Conservation (phyloP, 306 rosid species). For the Echinosophora koreensis region DNA sequence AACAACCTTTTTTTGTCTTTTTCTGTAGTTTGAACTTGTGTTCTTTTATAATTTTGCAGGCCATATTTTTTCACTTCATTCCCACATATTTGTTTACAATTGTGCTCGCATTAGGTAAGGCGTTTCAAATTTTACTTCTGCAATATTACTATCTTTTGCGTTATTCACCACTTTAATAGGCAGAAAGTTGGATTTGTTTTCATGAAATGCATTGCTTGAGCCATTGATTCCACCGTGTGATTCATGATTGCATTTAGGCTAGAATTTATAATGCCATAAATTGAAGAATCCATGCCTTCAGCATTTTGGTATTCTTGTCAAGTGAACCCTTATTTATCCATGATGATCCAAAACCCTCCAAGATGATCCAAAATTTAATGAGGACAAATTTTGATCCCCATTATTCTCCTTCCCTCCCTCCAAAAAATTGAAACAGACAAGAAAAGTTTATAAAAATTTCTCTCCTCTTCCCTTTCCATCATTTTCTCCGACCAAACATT, state of each 20-base stretch:
- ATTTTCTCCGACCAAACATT: too few species aligned
- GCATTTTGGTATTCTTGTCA: constrained; percentile 24
- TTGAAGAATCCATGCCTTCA: constrained; percentile 17
- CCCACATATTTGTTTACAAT: constrained; percentile 87
- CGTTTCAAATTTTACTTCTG: constrained; percentile 20
- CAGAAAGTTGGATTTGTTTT: constrained; percentile 24
- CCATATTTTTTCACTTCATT: constrained; percentile 91
- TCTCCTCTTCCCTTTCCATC: too few species aligned
- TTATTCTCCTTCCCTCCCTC: too few species aligned
- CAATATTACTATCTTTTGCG: too few species aligned
- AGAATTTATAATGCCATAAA: neutral
- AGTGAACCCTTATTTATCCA: neutral
- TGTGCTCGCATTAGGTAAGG: constrained; percentile 75
- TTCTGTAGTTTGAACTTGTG: constrained; percentile 39
- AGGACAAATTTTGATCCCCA: too few species aligned
- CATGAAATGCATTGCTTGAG: constrained; percentile 22
- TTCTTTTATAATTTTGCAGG: constrained; percentile 63
- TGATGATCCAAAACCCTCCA: constrained; percentile 20
- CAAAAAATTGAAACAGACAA: too few species aligned
- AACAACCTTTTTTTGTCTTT: constrained; percentile 26
- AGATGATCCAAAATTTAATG: too few species aligned
- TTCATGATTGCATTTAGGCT: constrained; percentile 19
- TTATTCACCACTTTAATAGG: too few species aligned
- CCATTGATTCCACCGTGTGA: constrained; percentile 8
- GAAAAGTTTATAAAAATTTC: too few species aligned